These are phyloP conservation scores for Cryptococcus hybrid DNA, from an alignment of 1,284 basidiomycete genomes.

Conservation along the genomic window DNA sequence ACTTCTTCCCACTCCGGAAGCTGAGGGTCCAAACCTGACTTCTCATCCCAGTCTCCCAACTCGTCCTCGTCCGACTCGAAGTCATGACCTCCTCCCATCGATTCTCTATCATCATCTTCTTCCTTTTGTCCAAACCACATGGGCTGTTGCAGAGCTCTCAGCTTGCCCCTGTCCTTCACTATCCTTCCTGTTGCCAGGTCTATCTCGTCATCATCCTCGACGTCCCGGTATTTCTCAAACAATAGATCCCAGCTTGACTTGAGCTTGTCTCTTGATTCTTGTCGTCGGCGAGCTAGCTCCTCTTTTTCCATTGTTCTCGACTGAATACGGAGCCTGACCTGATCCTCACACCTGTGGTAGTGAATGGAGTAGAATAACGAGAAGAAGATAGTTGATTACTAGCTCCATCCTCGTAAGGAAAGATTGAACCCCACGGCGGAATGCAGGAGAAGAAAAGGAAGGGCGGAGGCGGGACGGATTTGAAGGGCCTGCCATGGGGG, in stretches of 20 bases:
- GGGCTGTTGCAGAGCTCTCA: slow-evolving; percentile 10
- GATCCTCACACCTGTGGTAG: slow-evolving; percentile 8
- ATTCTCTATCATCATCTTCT: slow-evolving; percentile 16
- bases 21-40: slow-evolving; percentile 31
- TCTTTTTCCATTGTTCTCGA: slow-evolving; percentile 2
- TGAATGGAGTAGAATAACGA: slow-evolving; percentile 10
- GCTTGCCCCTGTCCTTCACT: slow-evolving; percentile 26
- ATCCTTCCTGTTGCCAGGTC: slow-evolving; percentile 38
- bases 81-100: slow-evolving; percentile 1
- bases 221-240: slow-evolving; percentile 36
- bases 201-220: slow-evolving; percentile 50
- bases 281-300: slow-evolving; percentile 9
- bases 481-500: not conserved
- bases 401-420: not conserved
- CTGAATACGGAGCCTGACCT: slow-evolving; percentile 13
- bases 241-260: slow-evolving; percentile 36
- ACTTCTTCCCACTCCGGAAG: not conserved
- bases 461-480: not conserved
- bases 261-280: slow-evolving; percentile 18
- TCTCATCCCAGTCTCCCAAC: slow-evolving; percentile 35
- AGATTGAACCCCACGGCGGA: not conserved
- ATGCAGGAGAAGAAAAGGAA: not conserved
- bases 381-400: not conserved
- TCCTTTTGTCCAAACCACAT: slow-evolving; percentile 21
- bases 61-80: slow-evolving; percentile 35